Conservation (phyloP, 164 flowering plant genomes). For the Euptelea pleiosperma region DNA sequence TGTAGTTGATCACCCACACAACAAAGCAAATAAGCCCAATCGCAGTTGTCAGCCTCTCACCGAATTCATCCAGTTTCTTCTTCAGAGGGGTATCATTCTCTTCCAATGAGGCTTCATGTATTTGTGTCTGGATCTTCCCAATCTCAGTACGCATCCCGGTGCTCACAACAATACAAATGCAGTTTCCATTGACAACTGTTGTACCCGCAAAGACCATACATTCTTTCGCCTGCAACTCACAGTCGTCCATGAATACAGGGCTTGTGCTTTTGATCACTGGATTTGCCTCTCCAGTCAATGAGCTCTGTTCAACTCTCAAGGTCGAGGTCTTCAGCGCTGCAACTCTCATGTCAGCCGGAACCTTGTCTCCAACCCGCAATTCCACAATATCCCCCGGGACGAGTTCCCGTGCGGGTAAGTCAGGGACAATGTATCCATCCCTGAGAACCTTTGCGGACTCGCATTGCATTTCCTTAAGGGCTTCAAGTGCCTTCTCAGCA, state of each 20-base stretch:
- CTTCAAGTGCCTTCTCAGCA: slow-evolving; percentile 91
- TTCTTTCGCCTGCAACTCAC: slow-evolving; percentile 85
- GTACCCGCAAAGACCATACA: slow-evolving; percentile 90
- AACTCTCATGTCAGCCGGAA: slow-evolving; percentile 83
- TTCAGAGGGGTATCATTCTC: slow-evolving; percentile 77
- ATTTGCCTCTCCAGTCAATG: slow-evolving; percentile 84
- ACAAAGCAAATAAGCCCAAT: slow-evolving; percentile 74
- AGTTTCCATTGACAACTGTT: slow-evolving; percentile 77
- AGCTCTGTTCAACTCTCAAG: slow-evolving; percentile 74
- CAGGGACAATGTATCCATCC: slow-evolving; percentile 61
- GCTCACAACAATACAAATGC: slow-evolving; percentile 55
- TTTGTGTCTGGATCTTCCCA: slow-evolving; percentile 83
- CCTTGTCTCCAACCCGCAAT: slow-evolving; percentile 73
- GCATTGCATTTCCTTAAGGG: slow-evolving; percentile 83
- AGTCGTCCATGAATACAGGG: slow-evolving; percentile 52
- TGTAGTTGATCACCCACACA: slow-evolving; percentile 85
- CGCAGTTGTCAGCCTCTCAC: slow-evolving; percentile 65
- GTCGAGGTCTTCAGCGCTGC: slow-evolving; percentile 65
- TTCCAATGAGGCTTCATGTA: slow-evolving; percentile 86
- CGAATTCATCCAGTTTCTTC: slow-evolving; percentile 89
- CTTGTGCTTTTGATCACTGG: slow-evolving; percentile 55
- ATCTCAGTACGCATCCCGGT: slow-evolving; percentile 81
- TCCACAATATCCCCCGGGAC: slow-evolving; percentile 87
- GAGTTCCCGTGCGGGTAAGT: slow-evolving; percentile 75
- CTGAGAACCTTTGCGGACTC: slow-evolving; percentile 69